phyloP scores from a whole-genome alignment of 129 eudicot genomes.

The Helianthus tuberosus region DNA sequence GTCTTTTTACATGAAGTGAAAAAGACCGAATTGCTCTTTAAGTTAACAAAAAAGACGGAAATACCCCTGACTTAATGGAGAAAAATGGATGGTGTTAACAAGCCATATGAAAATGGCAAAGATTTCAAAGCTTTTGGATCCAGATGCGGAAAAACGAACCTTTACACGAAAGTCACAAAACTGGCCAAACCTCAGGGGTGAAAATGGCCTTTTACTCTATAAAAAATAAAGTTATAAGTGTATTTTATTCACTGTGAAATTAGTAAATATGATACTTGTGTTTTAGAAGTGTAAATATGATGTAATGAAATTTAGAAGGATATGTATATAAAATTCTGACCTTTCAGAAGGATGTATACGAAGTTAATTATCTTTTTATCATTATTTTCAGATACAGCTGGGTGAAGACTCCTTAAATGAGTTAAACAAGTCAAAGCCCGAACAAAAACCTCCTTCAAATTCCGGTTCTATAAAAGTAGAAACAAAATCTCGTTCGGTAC shows the following conservation, averaged over 20 bases:
- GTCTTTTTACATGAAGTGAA: too few species aligned
- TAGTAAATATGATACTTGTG: neutral
- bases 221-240: too few species aligned
- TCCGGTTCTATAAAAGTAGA: constrained; percentile 36
- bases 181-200: too few species aligned
- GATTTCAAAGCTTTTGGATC: too few species aligned
- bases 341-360: neutral
- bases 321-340: neutral
- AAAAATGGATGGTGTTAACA: too few species aligned
- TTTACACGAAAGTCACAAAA: too few species aligned
- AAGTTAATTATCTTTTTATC: neutral
- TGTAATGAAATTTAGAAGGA: neutral
- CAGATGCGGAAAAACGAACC: too few species aligned
- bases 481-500: constrained; percentile 24
- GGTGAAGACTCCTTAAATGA: constrained; percentile 23
- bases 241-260: too few species aligned
- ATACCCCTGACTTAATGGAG: too few species aligned
- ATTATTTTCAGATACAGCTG: constrained; percentile 39
- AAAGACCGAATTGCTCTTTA: too few species aligned
- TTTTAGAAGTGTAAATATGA: neutral
- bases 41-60: too few species aligned
- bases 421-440: constrained; percentile 24
- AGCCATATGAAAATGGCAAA: too few species aligned
- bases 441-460: constrained; percentile 25
- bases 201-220: neutral